phyloP scores from a whole-genome alignment of 129 eudicot genomes.

The Arctium lappa region DNA sequence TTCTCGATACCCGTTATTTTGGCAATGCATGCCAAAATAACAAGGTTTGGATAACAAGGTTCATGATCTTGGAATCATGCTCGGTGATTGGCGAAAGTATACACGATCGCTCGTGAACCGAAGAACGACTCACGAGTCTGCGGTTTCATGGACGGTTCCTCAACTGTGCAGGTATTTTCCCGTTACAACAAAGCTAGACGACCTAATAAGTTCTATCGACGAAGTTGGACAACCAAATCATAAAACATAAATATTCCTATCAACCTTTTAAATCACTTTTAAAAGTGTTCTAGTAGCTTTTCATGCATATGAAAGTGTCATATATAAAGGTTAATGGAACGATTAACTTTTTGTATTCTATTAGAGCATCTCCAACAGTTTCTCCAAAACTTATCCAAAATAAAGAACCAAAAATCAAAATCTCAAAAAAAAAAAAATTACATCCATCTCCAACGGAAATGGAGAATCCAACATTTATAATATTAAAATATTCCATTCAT shows the following conservation, averaged over 20 bases:
- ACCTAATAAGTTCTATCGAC: too few species aligned
- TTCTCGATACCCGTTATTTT: conserved; percentile 58
- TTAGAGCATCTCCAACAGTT: too few species aligned
- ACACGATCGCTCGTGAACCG: conserved; percentile 9
- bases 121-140: neutral
- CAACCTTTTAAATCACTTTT: neutral
- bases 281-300: too few species aligned
- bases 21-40: conserved; percentile 98
- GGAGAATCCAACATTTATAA: too few species aligned
- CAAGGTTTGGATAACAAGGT: conserved; percentile 70
- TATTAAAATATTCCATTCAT: too few species aligned
- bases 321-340: neutral
- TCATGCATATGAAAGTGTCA: neutral
- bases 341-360: too few species aligned
- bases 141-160: conserved; percentile 42
- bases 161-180: conserved; percentile 43
- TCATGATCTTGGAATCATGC: conserved; percentile 56
- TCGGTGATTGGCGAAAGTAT: conserved; percentile 59
- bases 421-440: too few species aligned
- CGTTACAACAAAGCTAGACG: neutral
- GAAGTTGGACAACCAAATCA: too few species aligned
- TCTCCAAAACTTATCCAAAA: too few species aligned
- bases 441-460: too few species aligned
- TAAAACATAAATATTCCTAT: neutral
- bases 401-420: too few species aligned